Base-by-base conservation (phyloP, 2,329 filamentous ascomycete species). In the Penicillium brasilianum region DNA sequence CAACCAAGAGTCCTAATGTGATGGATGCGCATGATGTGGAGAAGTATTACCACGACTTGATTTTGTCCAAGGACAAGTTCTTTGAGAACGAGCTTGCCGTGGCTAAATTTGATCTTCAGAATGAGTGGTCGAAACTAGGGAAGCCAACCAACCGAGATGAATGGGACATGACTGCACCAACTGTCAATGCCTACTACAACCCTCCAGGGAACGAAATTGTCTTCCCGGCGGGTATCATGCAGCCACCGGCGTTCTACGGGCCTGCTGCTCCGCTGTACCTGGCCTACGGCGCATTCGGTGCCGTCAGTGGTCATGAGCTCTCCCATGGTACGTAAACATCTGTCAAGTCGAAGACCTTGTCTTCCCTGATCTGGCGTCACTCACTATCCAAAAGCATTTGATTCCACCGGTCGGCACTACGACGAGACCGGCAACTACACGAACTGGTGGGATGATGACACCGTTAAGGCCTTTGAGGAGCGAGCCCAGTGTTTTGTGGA, bases 161-260 rank as follows among this genome's bases (percentile, higher is more conserved):
- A 67, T 90, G 87, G 85, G 82, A 72, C 11, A 87, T 88, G 83
- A 84, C 81, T 9, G 83, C 85, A 0, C 80, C 85, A 1, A 87
- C 84, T 1, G 83, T 86, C n/a, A 90, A 90, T 66, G 88, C 88
- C 1, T 88, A 88, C 67, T 89, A 90, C 73, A 85, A 86, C 64
- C 84, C 83, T 30, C 81, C 83, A 0, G 83, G 83, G n/a, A 90
- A 91, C 68, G 85, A 88, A 68, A 90, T 91, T 49, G 85, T 87
- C 3, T 89, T 91, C 72, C 87, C 87, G 0, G 87, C 88, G 0
- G 89, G 87, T 0, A 89, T 90, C 59, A 87, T 90, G 84, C 88
- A 91, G 71, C 84, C 85, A 3, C 88, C 89, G 0, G 79, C 88
- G 1, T 91, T 90, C 69, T 85, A 88, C 60, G 82, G 85, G 11